Evolutionary conservation across 1,284 basidiomycete species (phyloP).

Genomic region (Neonothopanus nambi): DNA sequence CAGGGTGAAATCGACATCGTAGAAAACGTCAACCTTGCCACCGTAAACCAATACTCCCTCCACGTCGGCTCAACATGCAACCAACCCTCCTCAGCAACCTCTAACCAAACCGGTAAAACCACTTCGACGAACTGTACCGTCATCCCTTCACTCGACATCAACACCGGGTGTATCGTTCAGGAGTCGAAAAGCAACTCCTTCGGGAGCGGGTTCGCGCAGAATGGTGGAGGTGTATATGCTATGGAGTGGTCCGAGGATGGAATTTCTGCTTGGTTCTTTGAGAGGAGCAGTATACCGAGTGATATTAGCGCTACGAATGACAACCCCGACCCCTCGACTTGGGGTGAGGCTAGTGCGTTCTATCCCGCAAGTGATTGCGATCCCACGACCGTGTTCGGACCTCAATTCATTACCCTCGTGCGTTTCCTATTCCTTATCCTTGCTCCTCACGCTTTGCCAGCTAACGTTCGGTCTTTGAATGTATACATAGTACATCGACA

Average conservation of each 20-base stretch:
- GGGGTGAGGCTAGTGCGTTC: conserved; percentile 59
- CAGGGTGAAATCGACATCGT: conserved; percentile 15
- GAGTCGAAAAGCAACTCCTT: conserved; percentile 10
- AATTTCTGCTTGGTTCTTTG: conserved; percentile 61
- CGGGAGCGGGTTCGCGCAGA: conserved; percentile 17
- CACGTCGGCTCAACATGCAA: conserved; percentile 16
- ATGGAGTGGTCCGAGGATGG: conserved; percentile 56
- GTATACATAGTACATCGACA: conserved; percentile 8
- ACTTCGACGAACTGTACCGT: conserved; percentile 20
- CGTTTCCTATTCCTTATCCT: not conserved
- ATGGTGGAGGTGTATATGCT: conserved; percentile 22
- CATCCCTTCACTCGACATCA: conserved; percentile 5
- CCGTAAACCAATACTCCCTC: conserved; percentile 14
- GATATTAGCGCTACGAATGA: conserved; percentile 49
- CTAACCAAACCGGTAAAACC: conserved; percentile 20
- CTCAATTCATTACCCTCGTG: conserved; percentile 20
- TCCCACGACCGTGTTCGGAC: conserved; percentile 24
- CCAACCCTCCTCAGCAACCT: conserved; percentile 11
- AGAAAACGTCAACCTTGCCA: conserved; percentile 14
- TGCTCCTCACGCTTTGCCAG: not conserved
- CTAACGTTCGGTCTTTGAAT: too few species aligned
- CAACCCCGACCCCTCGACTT: conserved; percentile 49
- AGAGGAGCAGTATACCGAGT: conserved; percentile 49
- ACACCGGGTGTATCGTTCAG: conserved; percentile 11
- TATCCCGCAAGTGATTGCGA: conserved; percentile 54